Percentiles rank a stretch among this genome's conserved stretches.
Evolutionary conservation across 2,329 filamentous ascomycete genomes (phyloP).

Genomic region (Cytospora schulzeri): DNA sequence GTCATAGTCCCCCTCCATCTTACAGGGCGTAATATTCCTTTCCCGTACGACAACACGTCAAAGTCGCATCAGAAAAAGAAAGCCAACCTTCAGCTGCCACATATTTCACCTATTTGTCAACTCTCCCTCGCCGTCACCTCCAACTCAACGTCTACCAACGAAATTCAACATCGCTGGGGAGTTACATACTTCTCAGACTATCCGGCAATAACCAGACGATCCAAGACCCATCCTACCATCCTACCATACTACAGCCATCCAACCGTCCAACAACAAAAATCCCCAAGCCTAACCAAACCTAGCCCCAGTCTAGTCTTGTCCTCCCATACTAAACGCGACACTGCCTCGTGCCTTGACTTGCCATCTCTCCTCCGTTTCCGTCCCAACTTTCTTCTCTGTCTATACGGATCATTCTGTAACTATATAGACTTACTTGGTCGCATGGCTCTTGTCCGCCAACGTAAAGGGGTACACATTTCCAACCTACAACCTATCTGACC

Average conservation of each 20-base stretch:
- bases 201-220: too few species aligned
- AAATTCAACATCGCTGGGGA: not conserved
- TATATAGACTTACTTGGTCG: slow-evolving; percentile 21
- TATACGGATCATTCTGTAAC: slow-evolving; percentile 22
- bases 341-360: not conserved
- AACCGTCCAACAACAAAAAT: not conserved
- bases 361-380: slow-evolving; percentile 7
- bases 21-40: too few species aligned
- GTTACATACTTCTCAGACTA: too few species aligned
- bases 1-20: too few species aligned
- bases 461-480: slow-evolving; percentile 29
- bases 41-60: too few species aligned
- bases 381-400: slow-evolving; percentile 22
- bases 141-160: not conserved
- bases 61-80: too few species aligned
- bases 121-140: not conserved
- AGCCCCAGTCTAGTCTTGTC: not conserved
- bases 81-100: not conserved
- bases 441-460: slow-evolving; percentile 24
- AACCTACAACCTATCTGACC: slow-evolving; percentile 17
- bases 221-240: too few species aligned
- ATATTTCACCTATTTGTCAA: not conserved
- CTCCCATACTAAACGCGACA: not conserved
- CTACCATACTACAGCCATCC: too few species aligned
- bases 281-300: not conserved